Evolutionary conservation across 208 protist genomes (phyloP).

Genomic region (Spongospora subterranea): DNA sequence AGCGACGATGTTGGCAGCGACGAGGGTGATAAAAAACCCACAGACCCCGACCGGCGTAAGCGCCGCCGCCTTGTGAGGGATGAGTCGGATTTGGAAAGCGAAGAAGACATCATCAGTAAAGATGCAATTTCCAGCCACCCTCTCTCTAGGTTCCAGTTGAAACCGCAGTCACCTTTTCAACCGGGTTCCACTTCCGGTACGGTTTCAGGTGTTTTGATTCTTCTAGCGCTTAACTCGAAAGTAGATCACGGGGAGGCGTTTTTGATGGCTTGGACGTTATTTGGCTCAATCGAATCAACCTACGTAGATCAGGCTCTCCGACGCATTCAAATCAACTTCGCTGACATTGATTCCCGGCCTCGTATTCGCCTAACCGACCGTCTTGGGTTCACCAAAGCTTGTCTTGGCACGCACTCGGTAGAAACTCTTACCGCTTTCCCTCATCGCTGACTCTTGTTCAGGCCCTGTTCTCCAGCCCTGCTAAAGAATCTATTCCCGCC

Average conservation of each 20-base stretch:
- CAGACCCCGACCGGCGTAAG: not conserved
- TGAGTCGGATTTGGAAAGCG: too few species aligned
- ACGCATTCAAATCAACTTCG: conserved; percentile 40
- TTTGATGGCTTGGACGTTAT: conserved; percentile 27
- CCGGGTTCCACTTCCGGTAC: not conserved
- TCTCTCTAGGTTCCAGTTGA: too few species aligned
- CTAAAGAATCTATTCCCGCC: not conserved
- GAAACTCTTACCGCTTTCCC: not conserved
- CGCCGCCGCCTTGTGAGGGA: too few species aligned
- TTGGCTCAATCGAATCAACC: conserved; percentile 28
- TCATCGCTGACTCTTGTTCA: not conserved
- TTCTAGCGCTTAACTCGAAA: too few species aligned
- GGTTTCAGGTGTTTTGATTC: too few species aligned
- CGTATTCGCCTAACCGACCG: conserved; percentile 31
- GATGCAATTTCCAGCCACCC: too few species aligned
- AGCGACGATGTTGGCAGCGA: not conserved
- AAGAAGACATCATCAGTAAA: too few species aligned
- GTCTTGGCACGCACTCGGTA: conserved; percentile 6
- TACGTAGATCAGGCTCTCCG: not conserved
- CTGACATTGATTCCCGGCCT: conserved; percentile 14
- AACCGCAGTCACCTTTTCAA: conserved; percentile 22
- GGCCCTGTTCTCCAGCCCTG: conserved; percentile 13
- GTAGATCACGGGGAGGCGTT: not conserved
- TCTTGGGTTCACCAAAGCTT: conserved; percentile 1
- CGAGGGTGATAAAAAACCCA: not conserved